Evolutionary conservation across 371 early-diverging fungal species (phyloP).

Genomic region (Mortierella sp.): DNA sequence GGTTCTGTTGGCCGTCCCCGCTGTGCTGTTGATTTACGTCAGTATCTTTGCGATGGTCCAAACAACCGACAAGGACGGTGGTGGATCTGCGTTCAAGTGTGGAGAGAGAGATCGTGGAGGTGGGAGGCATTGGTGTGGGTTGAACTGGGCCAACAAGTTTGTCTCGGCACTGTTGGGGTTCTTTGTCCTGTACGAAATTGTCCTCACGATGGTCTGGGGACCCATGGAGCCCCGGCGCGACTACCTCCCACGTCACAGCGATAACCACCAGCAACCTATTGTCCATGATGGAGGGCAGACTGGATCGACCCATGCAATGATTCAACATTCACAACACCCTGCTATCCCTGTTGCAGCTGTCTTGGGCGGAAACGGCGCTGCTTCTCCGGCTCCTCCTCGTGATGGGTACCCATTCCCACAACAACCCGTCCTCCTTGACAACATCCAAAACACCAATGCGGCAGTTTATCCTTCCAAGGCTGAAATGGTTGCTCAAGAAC

Average conservation of each 20-base stretch:
- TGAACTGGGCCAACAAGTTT: constrained; percentile 7
- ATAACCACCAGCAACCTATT: not conserved
- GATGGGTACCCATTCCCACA: not conserved
- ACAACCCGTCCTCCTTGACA: not conserved
- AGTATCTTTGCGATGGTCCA: not conserved
- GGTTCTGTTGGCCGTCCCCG: not conserved
- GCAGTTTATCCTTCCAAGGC: not conserved
- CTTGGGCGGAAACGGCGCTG: not conserved
- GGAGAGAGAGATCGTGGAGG: not conserved
- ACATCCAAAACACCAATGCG: not conserved
- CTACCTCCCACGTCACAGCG: not conserved
- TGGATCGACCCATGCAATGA: not conserved
- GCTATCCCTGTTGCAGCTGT: not conserved
- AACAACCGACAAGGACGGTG: not conserved
- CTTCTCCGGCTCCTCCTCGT: not conserved
- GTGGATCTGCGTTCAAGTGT: not conserved
- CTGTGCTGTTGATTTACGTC: not conserved
- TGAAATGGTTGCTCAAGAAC: not conserved
- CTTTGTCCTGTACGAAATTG: not conserved
- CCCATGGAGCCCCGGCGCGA: not conserved
- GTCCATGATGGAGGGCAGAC: constrained; percentile 11
- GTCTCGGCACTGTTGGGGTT: not conserved
- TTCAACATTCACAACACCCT: not conserved
- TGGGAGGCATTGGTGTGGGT: not conserved
- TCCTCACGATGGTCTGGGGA: not conserved